These are phyloP conservation scores for Pichia sp. DNA, from an alignment of 1,139 yeast genomes.

Conservation along the genomic window DNA sequence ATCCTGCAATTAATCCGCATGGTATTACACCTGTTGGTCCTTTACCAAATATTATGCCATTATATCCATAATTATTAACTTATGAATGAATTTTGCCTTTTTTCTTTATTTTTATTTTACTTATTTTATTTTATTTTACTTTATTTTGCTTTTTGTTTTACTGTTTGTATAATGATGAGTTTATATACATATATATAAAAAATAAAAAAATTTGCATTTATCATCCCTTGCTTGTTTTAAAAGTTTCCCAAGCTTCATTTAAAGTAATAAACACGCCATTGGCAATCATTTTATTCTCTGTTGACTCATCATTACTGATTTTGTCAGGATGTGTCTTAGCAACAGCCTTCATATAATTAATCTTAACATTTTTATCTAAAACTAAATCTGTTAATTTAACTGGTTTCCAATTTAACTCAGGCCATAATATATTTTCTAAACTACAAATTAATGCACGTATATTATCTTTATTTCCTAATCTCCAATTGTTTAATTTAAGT, in stretches of 20 bases:
- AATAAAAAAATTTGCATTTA: not conserved
- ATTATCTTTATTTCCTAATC: constrained; percentile 68
- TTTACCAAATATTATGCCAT: constrained; percentile 58
- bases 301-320: constrained; percentile 45
- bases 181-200: not conserved
- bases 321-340: constrained; percentile 95
- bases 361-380: constrained; percentile 84
- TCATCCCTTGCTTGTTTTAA: constrained; percentile 37
- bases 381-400: constrained; percentile 70
- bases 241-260: constrained; percentile 88
- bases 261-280: constrained; percentile 78
- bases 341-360: constrained; percentile 86
- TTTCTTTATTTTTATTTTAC: not conserved
- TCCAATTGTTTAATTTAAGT: constrained; percentile 55
- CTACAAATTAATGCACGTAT: constrained; percentile 67
- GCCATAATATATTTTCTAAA: constrained; percentile 58
- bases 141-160: not conserved
- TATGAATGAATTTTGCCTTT: not conserved
- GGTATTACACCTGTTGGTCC: constrained; percentile 92
- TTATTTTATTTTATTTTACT: not conserved
- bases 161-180: not conserved
- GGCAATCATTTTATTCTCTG: constrained; percentile 79
- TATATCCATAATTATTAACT: constrained; percentile 17
- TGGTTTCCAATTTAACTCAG: constrained; percentile 56
- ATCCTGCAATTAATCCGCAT: constrained; percentile 69